These are phyloP conservation scores for Tetrahymena elliotti DNA, from an alignment of 73 alveolate genomes.

Conservation along the genomic window DNA sequence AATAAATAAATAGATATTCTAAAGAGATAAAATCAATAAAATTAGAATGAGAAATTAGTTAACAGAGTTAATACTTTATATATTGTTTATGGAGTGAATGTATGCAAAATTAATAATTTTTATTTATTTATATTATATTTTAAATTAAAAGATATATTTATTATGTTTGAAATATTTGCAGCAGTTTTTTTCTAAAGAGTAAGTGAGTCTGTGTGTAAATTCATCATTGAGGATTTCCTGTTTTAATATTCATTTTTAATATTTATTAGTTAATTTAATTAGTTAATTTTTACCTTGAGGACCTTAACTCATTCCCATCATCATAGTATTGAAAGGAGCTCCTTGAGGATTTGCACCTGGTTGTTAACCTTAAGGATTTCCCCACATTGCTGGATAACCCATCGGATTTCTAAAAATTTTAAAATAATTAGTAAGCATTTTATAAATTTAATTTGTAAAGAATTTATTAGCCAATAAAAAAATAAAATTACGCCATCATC, in stretches of 20 bases:
- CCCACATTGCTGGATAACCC: neutral
- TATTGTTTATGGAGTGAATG: neutral
- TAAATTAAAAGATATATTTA: neutral
- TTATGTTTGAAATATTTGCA: neutral
- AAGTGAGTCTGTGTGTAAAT: no score
- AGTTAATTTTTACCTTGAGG: neutral
- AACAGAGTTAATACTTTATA: no score
- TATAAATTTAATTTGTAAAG: no score
- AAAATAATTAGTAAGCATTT: neutral
- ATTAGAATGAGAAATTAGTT: neutral
- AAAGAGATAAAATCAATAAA: neutral
- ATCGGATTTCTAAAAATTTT: neutral
- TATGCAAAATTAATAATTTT: neutral
- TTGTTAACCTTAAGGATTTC: neutral
- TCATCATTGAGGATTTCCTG: neutral
- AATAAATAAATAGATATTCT: no score
- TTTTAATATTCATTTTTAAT: neutral
- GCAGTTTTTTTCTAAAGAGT: neutral
- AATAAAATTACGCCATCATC: neutral
- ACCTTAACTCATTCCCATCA: neutral
- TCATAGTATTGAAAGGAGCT: neutral
- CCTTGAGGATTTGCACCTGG: neutral
- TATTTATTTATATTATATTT: no score
- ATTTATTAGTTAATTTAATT: neutral
- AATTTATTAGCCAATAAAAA: no score